Base-by-base conservation (phyloP, 106 monocot genomes). In the Allium fistulosum region DNA sequence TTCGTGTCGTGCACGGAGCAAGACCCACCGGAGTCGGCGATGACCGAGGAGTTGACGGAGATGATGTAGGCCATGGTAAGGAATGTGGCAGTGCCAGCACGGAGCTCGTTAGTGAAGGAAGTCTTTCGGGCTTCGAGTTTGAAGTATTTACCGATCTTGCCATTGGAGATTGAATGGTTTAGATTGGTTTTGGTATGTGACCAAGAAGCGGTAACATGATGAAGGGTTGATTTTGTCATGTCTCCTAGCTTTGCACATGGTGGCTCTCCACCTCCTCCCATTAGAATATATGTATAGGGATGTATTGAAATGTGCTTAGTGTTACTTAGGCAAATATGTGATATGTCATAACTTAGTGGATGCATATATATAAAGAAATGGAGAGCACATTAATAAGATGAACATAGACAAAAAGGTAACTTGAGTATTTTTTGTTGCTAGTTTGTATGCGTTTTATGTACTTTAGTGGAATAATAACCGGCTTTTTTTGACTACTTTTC, bases 51-150 rank as follows among this genome's bases (percentile, higher is more conserved):
- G 69, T 90, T 90, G 68, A 90, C 86, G 26, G 90, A 83, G 71
- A 90, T 80, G 62, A 90, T 86, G 71, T 90, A 90, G 37, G 78
- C 86, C 90, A 90, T 83, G 58, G 90, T 86, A 67, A 90, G 72
- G 74, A 90, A 90, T 26, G 85, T 85, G 57, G 80, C 72, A 50
- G 63, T 45, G 49, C 89, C 85, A 9, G 89, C 85, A 9, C 89
- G 85, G 77, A 90, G 66, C 67, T 90, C 89, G 17, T 53, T 71
- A 11, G 86, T 90, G 80, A 90, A 86, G 51, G 83, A 63, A 71
- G 69, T 74, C 28, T 83, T 78, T 13, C 90, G 68, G 26, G 59
- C 65, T 7, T 78, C 83, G 13, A 90, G 73, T 67, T 86, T 83
- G 80, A 90, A 90, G 74, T 83, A 83, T 14, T 48, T 46, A 27